These are phyloP conservation scores for Chytriomyces sp. DNA, from an alignment of 192 early-diverging fungal species.

Conservation along the genomic window DNA sequence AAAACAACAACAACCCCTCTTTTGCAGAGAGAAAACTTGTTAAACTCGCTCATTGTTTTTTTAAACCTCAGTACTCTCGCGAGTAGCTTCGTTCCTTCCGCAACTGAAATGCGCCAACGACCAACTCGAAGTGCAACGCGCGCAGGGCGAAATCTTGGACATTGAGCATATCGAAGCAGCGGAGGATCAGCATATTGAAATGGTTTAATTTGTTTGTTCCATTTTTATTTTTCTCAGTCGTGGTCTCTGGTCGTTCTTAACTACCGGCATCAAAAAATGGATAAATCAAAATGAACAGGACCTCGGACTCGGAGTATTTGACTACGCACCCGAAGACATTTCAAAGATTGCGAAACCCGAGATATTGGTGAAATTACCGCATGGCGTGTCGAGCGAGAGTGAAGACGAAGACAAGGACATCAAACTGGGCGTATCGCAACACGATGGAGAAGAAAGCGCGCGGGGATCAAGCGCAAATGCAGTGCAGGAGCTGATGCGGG, in stretches of 20 bases:
- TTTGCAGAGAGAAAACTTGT: neutral
- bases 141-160: slow-evolving; percentile 21
- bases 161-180: slow-evolving; percentile 20
- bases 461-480: neutral
- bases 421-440: neutral
- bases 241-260: neutral
- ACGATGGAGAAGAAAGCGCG: neutral
- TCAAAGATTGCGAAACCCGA: slow-evolving; percentile 21
- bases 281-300: slow-evolving; percentile 2
- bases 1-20: neutral
- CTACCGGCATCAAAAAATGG: neutral
- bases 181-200: slow-evolving; percentile 19
- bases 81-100: slow-evolving; percentile 28
- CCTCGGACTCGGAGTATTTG: slow-evolving; percentile 30
- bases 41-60: no score
- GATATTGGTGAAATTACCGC: neutral
- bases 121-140: neutral
- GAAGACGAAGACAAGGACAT: neutral
- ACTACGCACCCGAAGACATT: slow-evolving; percentile 26
- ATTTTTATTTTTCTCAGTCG: no score
- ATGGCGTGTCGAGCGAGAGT: neutral
- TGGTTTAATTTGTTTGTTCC: slow-evolving; percentile 6
- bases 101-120: slow-evolving; percentile 31
- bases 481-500: neutral
- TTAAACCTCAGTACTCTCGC: slow-evolving; percentile 10